Conservation (phyloP, 345 rosid species). For the Eutrema yunnanense region DNA sequence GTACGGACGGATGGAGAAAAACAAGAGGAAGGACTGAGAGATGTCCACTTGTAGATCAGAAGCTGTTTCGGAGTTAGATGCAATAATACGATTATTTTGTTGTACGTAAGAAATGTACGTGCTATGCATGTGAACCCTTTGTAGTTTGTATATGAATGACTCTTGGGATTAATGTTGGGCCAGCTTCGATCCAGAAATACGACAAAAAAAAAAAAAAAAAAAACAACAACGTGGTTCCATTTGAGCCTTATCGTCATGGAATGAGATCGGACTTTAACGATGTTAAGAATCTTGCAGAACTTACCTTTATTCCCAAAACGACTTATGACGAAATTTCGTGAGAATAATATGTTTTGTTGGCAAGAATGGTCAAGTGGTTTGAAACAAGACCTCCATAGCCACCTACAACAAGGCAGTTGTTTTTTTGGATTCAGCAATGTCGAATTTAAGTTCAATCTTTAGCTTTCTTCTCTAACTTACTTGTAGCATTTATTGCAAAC, state of each 20-base stretch:
- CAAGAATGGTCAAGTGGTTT: too few species aligned
- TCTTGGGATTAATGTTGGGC: slow-evolving; percentile 17
- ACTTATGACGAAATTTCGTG: neutral
- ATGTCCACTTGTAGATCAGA: too few species aligned
- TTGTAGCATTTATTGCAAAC: too few species aligned
- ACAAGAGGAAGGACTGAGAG: too few species aligned
- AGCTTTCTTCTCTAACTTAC: too few species aligned
- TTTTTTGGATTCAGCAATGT: too few species aligned
- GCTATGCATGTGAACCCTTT: slow-evolving; percentile 1
- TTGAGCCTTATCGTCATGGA: slow-evolving; percentile 20
- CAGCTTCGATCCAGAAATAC: neutral
- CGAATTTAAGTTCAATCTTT: too few species aligned
- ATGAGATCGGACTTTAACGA: slow-evolving; percentile 5
- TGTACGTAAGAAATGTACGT: neutral
- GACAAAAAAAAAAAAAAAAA: neutral
- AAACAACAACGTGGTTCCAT: neutral
- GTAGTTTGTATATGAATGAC: neutral
- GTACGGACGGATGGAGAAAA: too few species aligned
- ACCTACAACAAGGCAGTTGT: too few species aligned
- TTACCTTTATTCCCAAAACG: slow-evolving; percentile 7
- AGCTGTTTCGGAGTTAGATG: too few species aligned
- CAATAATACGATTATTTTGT: too few species aligned
- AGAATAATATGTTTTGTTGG: slow-evolving; percentile 1
- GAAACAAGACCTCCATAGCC: too few species aligned
- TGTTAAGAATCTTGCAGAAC: slow-evolving; percentile 3